Conservation (phyloP, 805 yeast genomes). For the Pichia pseudocactophila region DNA sequence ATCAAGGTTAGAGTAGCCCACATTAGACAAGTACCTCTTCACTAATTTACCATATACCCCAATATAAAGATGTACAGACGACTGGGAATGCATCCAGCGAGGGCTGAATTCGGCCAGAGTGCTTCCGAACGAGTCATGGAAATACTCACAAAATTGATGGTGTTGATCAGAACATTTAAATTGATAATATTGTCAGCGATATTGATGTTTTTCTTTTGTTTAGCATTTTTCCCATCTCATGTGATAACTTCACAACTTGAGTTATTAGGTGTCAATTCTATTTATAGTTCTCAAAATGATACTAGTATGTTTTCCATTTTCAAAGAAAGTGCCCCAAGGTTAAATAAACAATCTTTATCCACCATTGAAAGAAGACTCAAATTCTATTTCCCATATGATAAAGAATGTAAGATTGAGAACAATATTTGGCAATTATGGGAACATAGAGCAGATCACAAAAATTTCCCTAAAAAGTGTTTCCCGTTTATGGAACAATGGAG, state of each 20-base stretch:
- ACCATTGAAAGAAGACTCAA: conserved; percentile 21
- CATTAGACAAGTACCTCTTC: too few species aligned
- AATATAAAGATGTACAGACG: conserved; percentile 5
- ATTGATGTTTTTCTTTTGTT: conserved; percentile 1
- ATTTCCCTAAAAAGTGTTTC: conserved; percentile 25
- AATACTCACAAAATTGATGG: neutral
- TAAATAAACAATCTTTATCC: conserved; percentile 17
- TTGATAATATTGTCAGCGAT: conserved; percentile 1
- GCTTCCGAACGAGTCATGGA: neutral
- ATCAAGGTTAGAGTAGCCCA: too few species aligned
- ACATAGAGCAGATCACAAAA: conserved; percentile 18
- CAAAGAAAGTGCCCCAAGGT: conserved; percentile 15
- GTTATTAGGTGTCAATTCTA: conserved; percentile 1
- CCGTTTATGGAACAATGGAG: conserved; percentile 29
- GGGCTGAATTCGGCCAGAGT: neutral
- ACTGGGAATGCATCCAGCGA: conserved; percentile 2
- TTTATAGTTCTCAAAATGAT: conserved; percentile 5
- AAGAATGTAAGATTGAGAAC: conserved; percentile 19
- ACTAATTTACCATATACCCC: neutral
- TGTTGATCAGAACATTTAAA: neutral
- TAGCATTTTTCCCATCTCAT: neutral
- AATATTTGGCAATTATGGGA: conserved; percentile 26
- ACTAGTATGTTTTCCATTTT: conserved; percentile 2
- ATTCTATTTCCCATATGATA: conserved; percentile 20
- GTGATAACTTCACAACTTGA: conserved; percentile 1